Conservation (phyloP, 257 asterid genomes). For the Solanum tarijense region DNA sequence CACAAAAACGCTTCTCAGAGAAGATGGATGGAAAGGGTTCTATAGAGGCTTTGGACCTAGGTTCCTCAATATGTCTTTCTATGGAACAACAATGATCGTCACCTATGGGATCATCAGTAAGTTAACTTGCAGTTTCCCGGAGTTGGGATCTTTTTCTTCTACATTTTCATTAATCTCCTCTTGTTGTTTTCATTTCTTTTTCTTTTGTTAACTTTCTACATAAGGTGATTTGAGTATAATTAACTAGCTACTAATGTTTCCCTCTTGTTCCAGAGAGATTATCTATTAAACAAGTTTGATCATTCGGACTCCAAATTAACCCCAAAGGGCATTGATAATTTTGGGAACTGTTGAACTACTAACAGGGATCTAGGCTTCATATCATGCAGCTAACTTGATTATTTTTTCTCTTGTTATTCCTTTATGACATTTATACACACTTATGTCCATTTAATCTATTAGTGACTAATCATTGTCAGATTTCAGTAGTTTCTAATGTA, state of each 20-base stretch:
- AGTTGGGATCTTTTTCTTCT: no score
- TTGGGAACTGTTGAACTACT: background rate
- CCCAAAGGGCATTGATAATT: background rate
- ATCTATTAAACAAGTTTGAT: slow-evolving; percentile 43
- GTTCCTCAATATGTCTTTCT: slow-evolving; percentile 79
- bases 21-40: slow-evolving; percentile 94
- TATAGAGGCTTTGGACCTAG: slow-evolving; percentile 93
- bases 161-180: no score
- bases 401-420: background rate
- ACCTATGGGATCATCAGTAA: slow-evolving; percentile 85
- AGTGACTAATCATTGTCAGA: background rate
- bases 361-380: background rate
- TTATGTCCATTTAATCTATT: background rate
- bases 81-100: slow-evolving; percentile 90
- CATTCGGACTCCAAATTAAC: background rate
- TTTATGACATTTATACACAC: background rate
- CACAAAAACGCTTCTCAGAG: slow-evolving; percentile 46
- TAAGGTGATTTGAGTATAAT: background rate
- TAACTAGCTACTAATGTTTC: background rate
- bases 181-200: no score
- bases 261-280: slow-evolving; percentile 42
- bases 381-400: background rate
- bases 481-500: background rate
- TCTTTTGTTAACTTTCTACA: no score
- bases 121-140: background rate